These are phyloP conservation scores for Ceratocystis smalleyi DNA, from an alignment of 2,329 filamentous ascomycete species.

Conservation along the genomic window DNA sequence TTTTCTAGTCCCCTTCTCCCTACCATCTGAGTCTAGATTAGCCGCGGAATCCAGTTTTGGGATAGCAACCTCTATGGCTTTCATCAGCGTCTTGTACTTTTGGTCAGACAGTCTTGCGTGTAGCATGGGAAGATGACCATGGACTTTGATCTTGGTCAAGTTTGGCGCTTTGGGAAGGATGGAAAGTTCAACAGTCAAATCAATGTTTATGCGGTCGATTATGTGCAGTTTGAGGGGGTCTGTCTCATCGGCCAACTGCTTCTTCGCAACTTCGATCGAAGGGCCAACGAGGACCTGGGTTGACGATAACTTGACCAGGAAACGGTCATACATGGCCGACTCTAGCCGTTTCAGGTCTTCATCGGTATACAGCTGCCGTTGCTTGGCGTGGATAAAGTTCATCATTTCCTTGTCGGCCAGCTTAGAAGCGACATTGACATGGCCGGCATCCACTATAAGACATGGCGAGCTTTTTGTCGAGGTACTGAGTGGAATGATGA, in stretches of 20 bases:
- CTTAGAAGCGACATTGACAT: slow-evolving; percentile 86
- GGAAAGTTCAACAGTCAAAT: slow-evolving; percentile 89
- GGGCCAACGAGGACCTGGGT: slow-evolving; percentile 93
- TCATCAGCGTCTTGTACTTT: slow-evolving; percentile 97
- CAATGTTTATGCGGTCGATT: slow-evolving; percentile 91
- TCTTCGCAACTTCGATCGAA: slow-evolving; percentile 77
- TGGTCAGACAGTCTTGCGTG: slow-evolving; percentile 84
- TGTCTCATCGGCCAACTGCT: slow-evolving; percentile 55
- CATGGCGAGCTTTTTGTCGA: slow-evolving; percentile 67
- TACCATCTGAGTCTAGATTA: neutral
- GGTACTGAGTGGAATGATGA: slow-evolving; percentile 91
- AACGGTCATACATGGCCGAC: slow-evolving; percentile 94
- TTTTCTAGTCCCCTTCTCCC: neutral
- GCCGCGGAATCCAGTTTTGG: slow-evolving; percentile 49
- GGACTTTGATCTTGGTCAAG: slow-evolving; percentile 78
- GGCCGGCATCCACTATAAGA: slow-evolving; percentile 88
- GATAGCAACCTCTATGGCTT: slow-evolving; percentile 83
- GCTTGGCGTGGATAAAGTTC: slow-evolving; percentile 78
- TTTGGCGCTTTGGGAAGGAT: slow-evolving; percentile 95
- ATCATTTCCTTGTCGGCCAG: slow-evolving; percentile 84
- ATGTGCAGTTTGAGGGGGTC: slow-evolving; percentile 65
- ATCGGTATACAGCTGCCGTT: slow-evolving; percentile 72
- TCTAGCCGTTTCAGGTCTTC: slow-evolving; percentile 80
- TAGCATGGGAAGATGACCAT: slow-evolving; percentile 78
- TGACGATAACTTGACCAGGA: slow-evolving; percentile 78